A percentile compares a stretch with the other conserved stretches of the same genome.
These are phyloP conservation scores for Zygotorulaspora chibaensis DNA, from an alignment of 805 yeast species.

Conservation along the genomic window DNA sequence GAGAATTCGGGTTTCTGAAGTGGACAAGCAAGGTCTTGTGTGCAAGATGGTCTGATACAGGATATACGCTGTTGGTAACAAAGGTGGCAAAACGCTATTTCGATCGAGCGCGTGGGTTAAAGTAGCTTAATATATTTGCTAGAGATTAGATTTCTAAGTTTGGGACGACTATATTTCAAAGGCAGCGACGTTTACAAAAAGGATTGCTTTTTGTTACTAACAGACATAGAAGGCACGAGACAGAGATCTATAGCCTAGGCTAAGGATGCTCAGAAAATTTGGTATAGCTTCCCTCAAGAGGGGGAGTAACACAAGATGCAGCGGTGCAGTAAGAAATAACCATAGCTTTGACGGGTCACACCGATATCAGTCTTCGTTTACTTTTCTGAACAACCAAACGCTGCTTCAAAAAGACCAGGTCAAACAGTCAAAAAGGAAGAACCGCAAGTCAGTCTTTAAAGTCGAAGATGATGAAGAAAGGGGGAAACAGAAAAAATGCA, in stretches of 20 bases:
- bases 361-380: constrained; percentile 25
- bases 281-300: constrained; percentile 4
- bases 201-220: no score
- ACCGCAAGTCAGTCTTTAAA: constrained; percentile 11
- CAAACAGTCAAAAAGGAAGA: constrained; percentile 15
- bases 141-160: no score
- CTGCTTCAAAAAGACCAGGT: constrained; percentile 19
- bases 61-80: background rate
- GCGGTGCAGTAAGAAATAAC: constrained; percentile 7
- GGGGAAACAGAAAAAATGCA: constrained; percentile 6
- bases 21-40: no score
- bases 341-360: constrained; percentile 7
- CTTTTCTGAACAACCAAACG: constrained; percentile 23
- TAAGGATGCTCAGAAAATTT: constrained; percentile 7
- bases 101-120: no score
- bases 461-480: constrained; percentile 11
- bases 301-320: constrained; percentile 2
- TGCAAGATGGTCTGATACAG: background rate
- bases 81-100: no score
- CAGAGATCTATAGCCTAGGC: no score
- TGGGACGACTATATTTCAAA: background rate
- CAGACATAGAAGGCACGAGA: no score
- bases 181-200: no score
- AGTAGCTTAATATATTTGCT: no score
- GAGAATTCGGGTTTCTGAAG: no score